Evolutionary conservation across 2,329 filamentous ascomycete genomes (phyloP).

Genomic region (Pseudocercospora cruenta): DNA sequence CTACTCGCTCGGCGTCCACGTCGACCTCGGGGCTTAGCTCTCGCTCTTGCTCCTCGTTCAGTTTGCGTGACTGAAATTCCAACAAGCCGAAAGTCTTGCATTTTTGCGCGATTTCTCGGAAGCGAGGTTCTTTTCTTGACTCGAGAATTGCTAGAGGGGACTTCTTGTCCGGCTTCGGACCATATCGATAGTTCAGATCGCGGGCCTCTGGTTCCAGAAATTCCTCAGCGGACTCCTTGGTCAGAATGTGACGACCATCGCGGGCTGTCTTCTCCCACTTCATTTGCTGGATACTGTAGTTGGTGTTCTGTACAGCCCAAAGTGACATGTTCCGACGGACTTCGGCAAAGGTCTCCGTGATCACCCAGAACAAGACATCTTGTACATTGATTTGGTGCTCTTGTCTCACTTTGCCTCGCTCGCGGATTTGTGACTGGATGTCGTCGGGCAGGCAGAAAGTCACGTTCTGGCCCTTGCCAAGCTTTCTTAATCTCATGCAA

Average conservation of each 20-base stretch:
- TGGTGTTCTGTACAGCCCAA: constrained; percentile 64
- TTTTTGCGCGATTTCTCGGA: constrained; percentile 33
- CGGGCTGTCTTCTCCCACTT: constrained; percentile 52
- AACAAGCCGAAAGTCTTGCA: constrained; percentile 29
- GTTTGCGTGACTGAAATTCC: constrained; percentile 33
- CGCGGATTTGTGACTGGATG: constrained; percentile 58
- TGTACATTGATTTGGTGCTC: constrained; percentile 48
- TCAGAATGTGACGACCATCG: constrained; percentile 50
- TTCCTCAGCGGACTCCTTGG: constrained; percentile 20
- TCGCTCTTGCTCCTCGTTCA: constrained; percentile 70
- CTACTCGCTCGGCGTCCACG: constrained; percentile 61
- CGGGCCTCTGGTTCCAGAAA: constrained; percentile 71
- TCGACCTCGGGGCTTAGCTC: constrained; percentile 58
- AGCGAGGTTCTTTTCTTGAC: constrained; percentile 11
- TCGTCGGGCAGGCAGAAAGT: constrained; percentile 64
- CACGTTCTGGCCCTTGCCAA: constrained; percentile 69
- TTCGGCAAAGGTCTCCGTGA: constrained; percentile 60
- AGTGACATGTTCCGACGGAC: constrained; percentile 56
- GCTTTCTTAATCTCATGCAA: constrained; percentile 71
- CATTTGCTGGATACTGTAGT: constrained; percentile 44
- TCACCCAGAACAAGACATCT: constrained; percentile 64
- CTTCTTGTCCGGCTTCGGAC: background rate
- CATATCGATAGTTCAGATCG: constrained; percentile 58
- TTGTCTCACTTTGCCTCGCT: constrained; percentile 4
- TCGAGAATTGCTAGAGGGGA: constrained; percentile 54